These are phyloP conservation scores for Kappamyces sp. DNA, from an alignment of 192 early-diverging fungal genomes.

Conservation along the genomic window DNA sequence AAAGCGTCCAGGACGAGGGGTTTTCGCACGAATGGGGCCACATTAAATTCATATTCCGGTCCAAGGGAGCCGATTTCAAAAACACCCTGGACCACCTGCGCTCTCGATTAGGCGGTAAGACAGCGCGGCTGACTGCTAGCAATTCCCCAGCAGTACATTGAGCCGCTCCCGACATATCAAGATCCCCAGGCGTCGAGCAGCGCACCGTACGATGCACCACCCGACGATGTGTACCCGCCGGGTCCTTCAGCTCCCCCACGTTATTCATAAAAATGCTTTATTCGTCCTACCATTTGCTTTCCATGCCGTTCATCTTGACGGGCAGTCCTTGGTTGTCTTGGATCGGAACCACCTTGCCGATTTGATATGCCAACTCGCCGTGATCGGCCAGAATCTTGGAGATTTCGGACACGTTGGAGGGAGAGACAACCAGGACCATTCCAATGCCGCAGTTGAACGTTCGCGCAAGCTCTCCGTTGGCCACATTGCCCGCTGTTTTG, in stretches of 20 bases:
- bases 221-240: conserved; percentile 3
- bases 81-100: conserved; percentile 9
- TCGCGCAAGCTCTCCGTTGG: conserved; percentile 76
- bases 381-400: conserved; percentile 48
- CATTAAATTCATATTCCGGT: conserved; percentile 3
- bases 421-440: conserved; percentile 85
- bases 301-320: conserved; percentile 15
- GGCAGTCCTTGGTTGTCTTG: conserved; percentile 1
- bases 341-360: conserved; percentile 52
- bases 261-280: conserved; percentile 3
- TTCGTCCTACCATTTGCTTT: background rate
- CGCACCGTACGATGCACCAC: background rate
- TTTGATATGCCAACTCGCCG: conserved; percentile 63
- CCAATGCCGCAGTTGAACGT: conserved; percentile 99
- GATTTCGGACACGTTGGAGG: conserved; percentile 56
- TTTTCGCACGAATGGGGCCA: conserved; percentile 8
- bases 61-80: conserved; percentile 8
- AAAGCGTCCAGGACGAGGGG: conserved; percentile 10
- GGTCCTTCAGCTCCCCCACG: background rate
- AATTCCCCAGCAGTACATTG: conserved; percentile 5
- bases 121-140: background rate
- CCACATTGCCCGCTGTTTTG: conserved; percentile 74
- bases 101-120: conserved; percentile 2
- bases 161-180: conserved; percentile 12
- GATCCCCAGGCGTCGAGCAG: background rate